These are phyloP conservation scores for Ophiobolus disseminans DNA, from an alignment of 2,329 filamentous ascomycete species.

Conservation along the genomic window DNA sequence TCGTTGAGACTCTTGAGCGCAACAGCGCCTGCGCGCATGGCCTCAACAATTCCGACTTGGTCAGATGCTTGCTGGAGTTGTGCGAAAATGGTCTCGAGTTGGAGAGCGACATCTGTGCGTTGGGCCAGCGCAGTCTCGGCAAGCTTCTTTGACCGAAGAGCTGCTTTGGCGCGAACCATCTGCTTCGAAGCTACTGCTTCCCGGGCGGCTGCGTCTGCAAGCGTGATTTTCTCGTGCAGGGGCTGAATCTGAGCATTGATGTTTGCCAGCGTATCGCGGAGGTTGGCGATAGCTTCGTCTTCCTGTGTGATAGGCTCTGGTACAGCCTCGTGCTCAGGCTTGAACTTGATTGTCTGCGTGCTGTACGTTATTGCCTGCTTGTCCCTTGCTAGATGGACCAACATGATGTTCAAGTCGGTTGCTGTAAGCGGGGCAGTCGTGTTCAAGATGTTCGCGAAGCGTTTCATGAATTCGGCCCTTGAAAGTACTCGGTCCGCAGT, in stretches of 20 bases:
- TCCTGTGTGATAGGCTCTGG: constrained; percentile 72
- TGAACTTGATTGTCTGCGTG: constrained; percentile 80
- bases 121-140: constrained; percentile 76
- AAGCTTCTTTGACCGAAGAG: constrained; percentile 82
- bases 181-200: constrained; percentile 76
- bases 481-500: constrained; percentile 47
- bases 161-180: constrained; percentile 74
- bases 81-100: constrained; percentile 83
- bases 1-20: constrained; percentile 77
- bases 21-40: constrained; percentile 79
- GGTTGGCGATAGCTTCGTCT: constrained; percentile 80
- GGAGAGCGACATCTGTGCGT: constrained; percentile 74
- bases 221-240: constrained; percentile 63
- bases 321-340: constrained; percentile 46
- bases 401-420: constrained; percentile 79
- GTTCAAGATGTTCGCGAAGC: constrained; percentile 41
- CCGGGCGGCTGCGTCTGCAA: constrained; percentile 65
- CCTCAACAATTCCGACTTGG: constrained; percentile 80
- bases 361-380: constrained; percentile 78
- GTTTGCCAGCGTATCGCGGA: constrained; percentile 74
- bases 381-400: constrained; percentile 59
- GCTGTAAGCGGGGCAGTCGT: constrained; percentile 35
- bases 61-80: constrained; percentile 86
- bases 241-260: constrained; percentile 72
- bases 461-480: constrained; percentile 40